Evolutionary conservation across 139 green algal genomes (phyloP), one percentile per base, ranked within the genome.

Genomic region (Volvox africanus): DNA sequence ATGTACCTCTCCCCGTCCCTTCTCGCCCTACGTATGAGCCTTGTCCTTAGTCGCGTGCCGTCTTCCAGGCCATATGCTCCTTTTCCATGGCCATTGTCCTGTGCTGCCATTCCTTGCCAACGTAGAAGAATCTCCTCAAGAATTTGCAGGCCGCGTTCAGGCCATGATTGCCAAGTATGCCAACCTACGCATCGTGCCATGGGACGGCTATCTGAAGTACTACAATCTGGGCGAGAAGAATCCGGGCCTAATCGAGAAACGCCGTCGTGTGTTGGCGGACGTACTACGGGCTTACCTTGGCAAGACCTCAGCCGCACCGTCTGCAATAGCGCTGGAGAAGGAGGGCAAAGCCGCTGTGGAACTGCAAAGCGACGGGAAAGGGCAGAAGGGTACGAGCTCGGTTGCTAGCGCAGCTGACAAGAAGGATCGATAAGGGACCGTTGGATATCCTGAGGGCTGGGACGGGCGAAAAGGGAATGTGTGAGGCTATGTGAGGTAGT

Each of bases 161-260:
- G 85, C 85, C 26, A 95, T 99, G 92, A 99, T 99, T 78, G 97
- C 97, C 0, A 76, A 95, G 19, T 94, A 92, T 87, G 97, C 96
- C 71, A 93, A 96, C 78, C 94, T 99, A 87, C 93, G 94, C 61
- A 91, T 98, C 18, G 97, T 98, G 36, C 97, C 96, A 65, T 99
- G 97, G 88, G 98, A 99, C 91, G 98, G 98, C 36, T 99, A 99
- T 93, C 96, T 99, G 37, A 99, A 99, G 73, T 99, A 99, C 89
- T 99, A 99, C 94, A 99, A 98, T 80, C 95, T 99, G 35, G 97
- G 94, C 0, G 93, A 96, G 78, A 98, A 98, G 71, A 94, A 96
- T 84, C 93, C 93, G 30, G 84, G 88, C 5, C 87, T 91, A 22
- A 91, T 91, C 76, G 87, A 91, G 76, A 91, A 86, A 77, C 87